phyloP scores from a whole-genome alignment of 176 grass and related monocot species.

The Triticum monococcum region DNA sequence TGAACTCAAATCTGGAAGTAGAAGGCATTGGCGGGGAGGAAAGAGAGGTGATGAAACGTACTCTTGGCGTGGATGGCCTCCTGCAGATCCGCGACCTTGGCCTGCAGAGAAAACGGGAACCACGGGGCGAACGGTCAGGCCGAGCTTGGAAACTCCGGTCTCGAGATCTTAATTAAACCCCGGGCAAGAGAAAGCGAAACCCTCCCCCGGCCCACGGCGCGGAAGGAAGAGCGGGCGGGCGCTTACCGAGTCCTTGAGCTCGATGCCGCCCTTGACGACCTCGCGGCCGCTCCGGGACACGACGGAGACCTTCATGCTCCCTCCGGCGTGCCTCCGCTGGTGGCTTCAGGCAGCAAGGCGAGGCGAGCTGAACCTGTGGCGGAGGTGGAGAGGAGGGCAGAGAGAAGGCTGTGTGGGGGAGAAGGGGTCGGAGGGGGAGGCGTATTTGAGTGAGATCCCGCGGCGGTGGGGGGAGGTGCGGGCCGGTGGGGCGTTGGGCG shows the following conservation, averaged over 20 bases:
- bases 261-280: constrained; percentile 82
- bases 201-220: no score
- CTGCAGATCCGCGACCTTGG: constrained; percentile 91
- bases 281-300: constrained; percentile 79
- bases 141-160: no score
- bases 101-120: constrained; percentile 44
- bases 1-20: background rate
- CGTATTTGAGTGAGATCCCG: constrained; percentile 43
- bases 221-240: no score
- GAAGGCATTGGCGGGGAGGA: background rate
- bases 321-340: background rate
- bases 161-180: background rate
- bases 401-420: background rate
- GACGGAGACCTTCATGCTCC: constrained; percentile 66
- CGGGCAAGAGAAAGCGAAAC: background rate
- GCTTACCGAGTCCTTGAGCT: constrained; percentile 61
- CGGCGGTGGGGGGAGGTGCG: background rate
- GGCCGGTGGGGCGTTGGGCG: constrained; percentile 37
- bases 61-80: constrained; percentile 68
- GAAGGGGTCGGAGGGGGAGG: background rate
- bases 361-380: background rate
- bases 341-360: background rate
- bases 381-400: background rate
- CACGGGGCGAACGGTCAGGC: no score
- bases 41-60: constrained; percentile 10